Conservation (phyloP, 2,329 filamentous ascomycete species). For the Tolypocladium cylindrosporum region DNA sequence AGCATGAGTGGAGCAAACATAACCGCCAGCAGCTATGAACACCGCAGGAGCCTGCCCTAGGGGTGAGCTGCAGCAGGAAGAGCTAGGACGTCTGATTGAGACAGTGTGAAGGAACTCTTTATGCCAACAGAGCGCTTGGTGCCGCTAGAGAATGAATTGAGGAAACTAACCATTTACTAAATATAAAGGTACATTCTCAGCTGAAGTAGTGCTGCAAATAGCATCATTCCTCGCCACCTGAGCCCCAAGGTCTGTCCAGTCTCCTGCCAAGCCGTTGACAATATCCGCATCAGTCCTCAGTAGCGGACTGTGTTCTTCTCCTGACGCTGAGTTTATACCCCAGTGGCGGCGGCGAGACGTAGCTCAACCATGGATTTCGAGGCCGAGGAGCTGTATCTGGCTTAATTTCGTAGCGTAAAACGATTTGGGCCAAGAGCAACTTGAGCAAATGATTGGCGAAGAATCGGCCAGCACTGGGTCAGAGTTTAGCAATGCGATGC, state of each 20-base stretch:
- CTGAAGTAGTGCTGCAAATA: no score
- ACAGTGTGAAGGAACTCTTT: not conserved
- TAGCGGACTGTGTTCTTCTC: not conserved
- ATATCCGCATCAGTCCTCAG: no score
- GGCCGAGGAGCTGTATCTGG: not conserved
- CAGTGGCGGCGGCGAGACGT: not conserved
- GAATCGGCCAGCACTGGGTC: not conserved
- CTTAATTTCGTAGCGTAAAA: not conserved
- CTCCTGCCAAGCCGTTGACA: no score
- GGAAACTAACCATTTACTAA: no score
- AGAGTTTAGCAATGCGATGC: not conserved
- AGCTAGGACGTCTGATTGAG: not conserved
- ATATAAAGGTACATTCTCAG: no score
- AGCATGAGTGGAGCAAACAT: not conserved
- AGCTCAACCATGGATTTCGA: not conserved
- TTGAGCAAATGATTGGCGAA: not conserved
- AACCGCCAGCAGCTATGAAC: not conserved
- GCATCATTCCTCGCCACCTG: no score
- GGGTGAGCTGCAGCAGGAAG: not conserved
- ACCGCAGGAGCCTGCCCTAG: not conserved
- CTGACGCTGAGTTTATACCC: not conserved
- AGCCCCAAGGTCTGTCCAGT: no score
- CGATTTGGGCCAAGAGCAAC: not conserved
- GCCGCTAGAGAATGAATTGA: no score
- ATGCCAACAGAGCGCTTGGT: not conserved